Base-by-base conservation (phyloP, 345 rosid species). In the Citrus trifoliata region DNA sequence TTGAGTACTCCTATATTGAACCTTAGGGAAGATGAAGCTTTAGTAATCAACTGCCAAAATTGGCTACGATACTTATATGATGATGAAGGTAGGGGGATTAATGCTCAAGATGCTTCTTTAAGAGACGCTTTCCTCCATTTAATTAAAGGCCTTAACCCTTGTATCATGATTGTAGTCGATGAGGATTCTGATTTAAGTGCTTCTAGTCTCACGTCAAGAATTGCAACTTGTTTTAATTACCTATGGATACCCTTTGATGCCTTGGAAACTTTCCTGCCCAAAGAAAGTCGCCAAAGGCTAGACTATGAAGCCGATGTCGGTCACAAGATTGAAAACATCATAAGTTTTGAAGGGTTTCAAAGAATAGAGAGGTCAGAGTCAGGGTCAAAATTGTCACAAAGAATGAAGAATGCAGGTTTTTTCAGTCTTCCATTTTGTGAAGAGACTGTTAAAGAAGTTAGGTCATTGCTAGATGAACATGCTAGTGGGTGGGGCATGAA, bases 401-500 rank as follows among this genome's bases (percentile, higher is more conserved):
- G 93, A 77, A 88, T 91, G 93, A 90, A 59, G 63, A 87, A 83
- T 22, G 78, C 78, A 0, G 91, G 90, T 0, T 91, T 87, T 53
- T 65, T 38, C 7, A 74, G 87, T n/a, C 65, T 86, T 27, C 84
- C 88, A 19, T 88, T 88, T 35, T 42, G 89, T n/a, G 95, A 90
- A 64, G 92, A 87, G 71, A 91, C 92, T 1, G 37, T 86, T 7
- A 70, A 53, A 30, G 92, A 90, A 76, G 88, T 91, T 18, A 91
- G 81, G 75, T 82, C 76, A 3, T 46, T 91, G 86, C 79, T 91
- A 27, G 93, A 91, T 70, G 90, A 91, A 64, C 93, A 91, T 70
- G 90, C 93, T 5, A 82, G 93, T 19, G 93, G 95, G 0, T 91
- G 93, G 95, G 95, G 95, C 21, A 91, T 91, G 95, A 91, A 89